A percentile compares a stretch with the other conserved stretches of the same genome.
phyloP scores from a whole-genome alignment of 768 basidiomycete species.

The Grammothele lineata region DNA sequence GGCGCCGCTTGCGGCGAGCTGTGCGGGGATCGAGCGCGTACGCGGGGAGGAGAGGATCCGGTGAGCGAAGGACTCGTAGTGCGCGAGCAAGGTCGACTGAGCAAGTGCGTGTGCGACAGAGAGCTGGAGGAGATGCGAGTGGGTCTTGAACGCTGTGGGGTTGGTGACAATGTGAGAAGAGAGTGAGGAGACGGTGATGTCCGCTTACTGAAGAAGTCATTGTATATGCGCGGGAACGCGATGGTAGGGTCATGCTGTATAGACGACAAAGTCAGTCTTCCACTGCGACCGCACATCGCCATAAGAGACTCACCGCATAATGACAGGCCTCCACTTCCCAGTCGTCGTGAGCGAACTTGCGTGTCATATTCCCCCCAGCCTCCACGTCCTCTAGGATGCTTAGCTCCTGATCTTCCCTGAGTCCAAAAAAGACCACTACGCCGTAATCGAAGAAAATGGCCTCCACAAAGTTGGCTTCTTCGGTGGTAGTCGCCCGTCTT shows the following conservation, averaged over 20 bases:
- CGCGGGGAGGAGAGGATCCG: conserved; percentile 72
- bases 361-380: conserved; percentile 62
- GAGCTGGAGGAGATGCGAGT: conserved; percentile 84
- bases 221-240: conserved; percentile 87
- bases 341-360: conserved; percentile 43
- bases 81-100: conserved; percentile 88
- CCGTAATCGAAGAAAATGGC: conserved; percentile 84
- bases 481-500: conserved; percentile 6
- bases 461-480: conserved; percentile 60
- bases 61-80: conserved; percentile 77
- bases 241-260: conserved; percentile 80
- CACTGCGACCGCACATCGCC: not conserved
- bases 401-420: conserved; percentile 73
- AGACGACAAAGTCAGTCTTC: not conserved
- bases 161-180: conserved; percentile 3
- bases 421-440: conserved; percentile 89
- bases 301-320: conserved; percentile 61
- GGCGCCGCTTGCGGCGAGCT: conserved; percentile 73
- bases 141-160: conserved; percentile 77
- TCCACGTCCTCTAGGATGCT: conserved; percentile 82
- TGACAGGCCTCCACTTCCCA: conserved; percentile 97
- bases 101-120: conserved; percentile 94
- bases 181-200: not conserved
- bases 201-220: conserved; percentile 88
- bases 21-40: conserved; percentile 78